phyloP scores from a whole-genome alignment of 208 protist genomes.

The Crithidia acanthocephali region DNA sequence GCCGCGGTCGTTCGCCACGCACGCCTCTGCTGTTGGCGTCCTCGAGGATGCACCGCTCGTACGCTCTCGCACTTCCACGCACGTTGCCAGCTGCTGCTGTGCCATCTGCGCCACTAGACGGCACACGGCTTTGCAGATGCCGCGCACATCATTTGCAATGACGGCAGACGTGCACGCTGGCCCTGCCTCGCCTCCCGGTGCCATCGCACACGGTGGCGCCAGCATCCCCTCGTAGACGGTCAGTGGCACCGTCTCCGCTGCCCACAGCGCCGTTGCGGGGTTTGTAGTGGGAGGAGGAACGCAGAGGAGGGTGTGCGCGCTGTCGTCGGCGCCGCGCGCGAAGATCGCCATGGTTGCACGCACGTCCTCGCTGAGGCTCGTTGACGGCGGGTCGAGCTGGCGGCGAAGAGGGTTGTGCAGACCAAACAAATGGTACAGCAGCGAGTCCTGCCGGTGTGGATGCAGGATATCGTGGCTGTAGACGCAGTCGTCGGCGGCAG shows the following conservation, averaged over 20 bases:
- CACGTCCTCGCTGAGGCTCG: slow-evolving; percentile 15
- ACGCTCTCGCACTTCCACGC: neutral
- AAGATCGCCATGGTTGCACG: slow-evolving; percentile 44
- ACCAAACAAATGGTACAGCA: slow-evolving; percentile 68
- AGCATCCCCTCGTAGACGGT: slow-evolving; percentile 11
- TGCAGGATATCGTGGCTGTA: slow-evolving; percentile 46
- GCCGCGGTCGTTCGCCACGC: neutral
- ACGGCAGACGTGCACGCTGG: slow-evolving; percentile 7
- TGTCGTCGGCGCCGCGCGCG: slow-evolving; percentile 12
- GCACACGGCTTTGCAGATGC: slow-evolving; percentile 5
- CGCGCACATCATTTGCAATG: slow-evolving; percentile 26
- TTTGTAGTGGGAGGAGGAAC: slow-evolving; percentile 36
- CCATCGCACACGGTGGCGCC: neutral
- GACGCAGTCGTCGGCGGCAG: slow-evolving; percentile 36
- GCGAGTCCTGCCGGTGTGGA: slow-evolving; percentile 43
- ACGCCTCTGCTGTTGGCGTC: neutral
- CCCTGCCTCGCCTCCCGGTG: neutral
- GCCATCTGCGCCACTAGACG: slow-evolving; percentile 20
- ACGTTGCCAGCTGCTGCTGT: neutral
- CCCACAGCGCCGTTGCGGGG: slow-evolving; percentile 35
- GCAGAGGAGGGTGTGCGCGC: slow-evolving; percentile 31
- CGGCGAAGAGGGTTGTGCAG: slow-evolving; percentile 33
- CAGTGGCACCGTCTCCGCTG: slow-evolving; percentile 12
- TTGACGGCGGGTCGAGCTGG: slow-evolving; percentile 24
- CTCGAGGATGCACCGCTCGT: neutral